Conservation (phyloP, 2,329 filamentous ascomycete genomes). For the Thelonectria rubi region DNA sequence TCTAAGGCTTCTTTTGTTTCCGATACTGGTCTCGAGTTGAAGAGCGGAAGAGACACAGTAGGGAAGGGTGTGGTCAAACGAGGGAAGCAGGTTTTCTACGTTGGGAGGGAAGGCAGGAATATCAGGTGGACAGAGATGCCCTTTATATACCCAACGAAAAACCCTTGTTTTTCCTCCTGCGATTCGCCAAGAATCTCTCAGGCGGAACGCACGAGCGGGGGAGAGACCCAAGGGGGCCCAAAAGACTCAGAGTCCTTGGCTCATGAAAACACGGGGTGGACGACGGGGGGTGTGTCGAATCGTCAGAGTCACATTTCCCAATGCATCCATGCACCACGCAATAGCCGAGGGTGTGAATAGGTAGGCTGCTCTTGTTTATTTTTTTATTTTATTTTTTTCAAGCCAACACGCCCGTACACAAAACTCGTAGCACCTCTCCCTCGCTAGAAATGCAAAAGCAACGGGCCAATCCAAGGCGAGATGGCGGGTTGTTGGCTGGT, state of each 20-base stretch:
- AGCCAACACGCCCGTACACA: too few species aligned
- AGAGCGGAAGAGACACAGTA: background rate
- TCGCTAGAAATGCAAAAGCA: background rate
- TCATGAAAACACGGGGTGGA: constrained; percentile 2
- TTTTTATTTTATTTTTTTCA: background rate
- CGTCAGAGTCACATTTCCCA: constrained; percentile 20
- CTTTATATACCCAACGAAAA: constrained; percentile 19
- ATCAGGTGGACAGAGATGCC: constrained; percentile 1
- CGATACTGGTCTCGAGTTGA: background rate
- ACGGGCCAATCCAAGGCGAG: constrained; percentile 29
- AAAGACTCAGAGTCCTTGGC: background rate
- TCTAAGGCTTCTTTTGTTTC: constrained; percentile 5
- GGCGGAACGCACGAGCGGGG: constrained; percentile 12
- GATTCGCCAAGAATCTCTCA: constrained; percentile 11
- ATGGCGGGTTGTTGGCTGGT: constrained; percentile 26
- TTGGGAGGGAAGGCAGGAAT: background rate
- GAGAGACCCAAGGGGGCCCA: constrained; percentile 8
- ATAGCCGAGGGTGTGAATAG: constrained; percentile 22
- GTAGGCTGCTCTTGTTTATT: too few species aligned
- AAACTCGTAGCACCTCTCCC: too few species aligned
- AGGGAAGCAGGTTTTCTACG: background rate
- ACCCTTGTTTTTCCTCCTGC: constrained; percentile 1
- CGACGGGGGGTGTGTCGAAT: constrained; percentile 1
- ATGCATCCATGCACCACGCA: constrained; percentile 13
- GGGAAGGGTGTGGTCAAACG: background rate